Conservation (phyloP, 2,329 filamentous ascomycete species). For the Claviceps sp. region DNA sequence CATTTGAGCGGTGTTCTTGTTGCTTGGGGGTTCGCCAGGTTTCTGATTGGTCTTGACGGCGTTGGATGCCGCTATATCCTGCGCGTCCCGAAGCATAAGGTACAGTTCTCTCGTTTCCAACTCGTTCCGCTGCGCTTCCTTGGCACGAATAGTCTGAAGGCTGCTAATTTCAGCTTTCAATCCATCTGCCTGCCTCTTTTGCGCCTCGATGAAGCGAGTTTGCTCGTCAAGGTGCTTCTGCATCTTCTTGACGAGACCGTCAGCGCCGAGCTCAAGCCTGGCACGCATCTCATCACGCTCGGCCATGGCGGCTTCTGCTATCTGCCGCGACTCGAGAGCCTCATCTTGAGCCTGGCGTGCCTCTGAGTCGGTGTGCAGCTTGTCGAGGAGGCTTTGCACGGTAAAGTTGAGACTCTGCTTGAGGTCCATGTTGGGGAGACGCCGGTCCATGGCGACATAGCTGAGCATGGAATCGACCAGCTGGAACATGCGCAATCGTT, state of each 20-base stretch:
- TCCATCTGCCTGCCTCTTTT: slow-evolving; percentile 71
- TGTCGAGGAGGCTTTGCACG: slow-evolving; percentile 87
- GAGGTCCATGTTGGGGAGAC: slow-evolving; percentile 90
- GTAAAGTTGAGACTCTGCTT: slow-evolving; percentile 97
- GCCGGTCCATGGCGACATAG: slow-evolving; percentile 95
- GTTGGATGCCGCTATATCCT: slow-evolving; percentile 86
- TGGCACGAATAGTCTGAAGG: slow-evolving; percentile 70
- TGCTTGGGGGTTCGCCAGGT: slow-evolving; percentile 32
- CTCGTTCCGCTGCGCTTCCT: slow-evolving; percentile 89
- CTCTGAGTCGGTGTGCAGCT: slow-evolving; percentile 91
- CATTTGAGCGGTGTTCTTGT: slow-evolving; percentile 62
- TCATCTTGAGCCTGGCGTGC: slow-evolving; percentile 87
- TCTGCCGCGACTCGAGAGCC: slow-evolving; percentile 75
- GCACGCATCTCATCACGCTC: slow-evolving; percentile 91
- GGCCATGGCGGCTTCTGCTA: slow-evolving; percentile 89
- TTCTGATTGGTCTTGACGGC: slow-evolving; percentile 45
- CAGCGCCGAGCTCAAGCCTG: slow-evolving; percentile 78
- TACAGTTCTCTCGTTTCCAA: slow-evolving; percentile 93
- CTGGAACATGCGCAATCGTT: slow-evolving; percentile 90
- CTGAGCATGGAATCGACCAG: slow-evolving; percentile 97
- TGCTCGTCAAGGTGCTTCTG: slow-evolving; percentile 94
- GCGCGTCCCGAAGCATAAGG: slow-evolving; percentile 93
- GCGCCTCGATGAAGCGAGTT: slow-evolving; percentile 76
- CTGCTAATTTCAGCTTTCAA: slow-evolving; percentile 84
- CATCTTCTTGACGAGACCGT: slow-evolving; percentile 82